These are phyloP conservation scores for Anthostomella pinea DNA, from an alignment of 2,329 filamentous ascomycete species.

Conservation along the genomic window DNA sequence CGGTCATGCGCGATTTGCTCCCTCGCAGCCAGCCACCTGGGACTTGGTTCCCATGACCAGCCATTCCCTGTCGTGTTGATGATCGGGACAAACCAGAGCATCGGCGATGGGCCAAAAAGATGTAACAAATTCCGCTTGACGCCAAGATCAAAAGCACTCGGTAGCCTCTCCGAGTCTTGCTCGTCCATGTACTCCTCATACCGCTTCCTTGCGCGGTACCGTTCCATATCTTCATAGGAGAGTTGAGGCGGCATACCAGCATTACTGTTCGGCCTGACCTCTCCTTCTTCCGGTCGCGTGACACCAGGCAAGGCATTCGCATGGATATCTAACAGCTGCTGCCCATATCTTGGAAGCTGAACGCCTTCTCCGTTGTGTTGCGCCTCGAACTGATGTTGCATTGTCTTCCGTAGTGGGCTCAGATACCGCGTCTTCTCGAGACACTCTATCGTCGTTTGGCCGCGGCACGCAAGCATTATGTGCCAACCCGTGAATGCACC, in stretches of 20 bases:
- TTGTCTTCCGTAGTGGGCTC: constrained; percentile 69
- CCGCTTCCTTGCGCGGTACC: constrained; percentile 50
- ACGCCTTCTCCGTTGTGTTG: constrained; percentile 50
- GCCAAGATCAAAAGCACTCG: constrained; percentile 91
- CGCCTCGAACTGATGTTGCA: constrained; percentile 61
- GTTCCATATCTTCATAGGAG: constrained; percentile 55
- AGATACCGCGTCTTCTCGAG: constrained; percentile 95
- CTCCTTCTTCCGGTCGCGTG: constrained; percentile 78
- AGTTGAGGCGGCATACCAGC: constrained; percentile 39
- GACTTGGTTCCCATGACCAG: constrained; percentile 88
- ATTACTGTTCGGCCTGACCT: constrained; percentile 45
- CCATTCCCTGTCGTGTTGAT: constrained; percentile 87
- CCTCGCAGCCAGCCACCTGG: constrained; percentile 71
- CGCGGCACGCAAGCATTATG: constrained; percentile 71
- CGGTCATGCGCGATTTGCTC: constrained; percentile 59
- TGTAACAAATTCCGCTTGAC: constrained; percentile 75
- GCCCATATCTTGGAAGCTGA: constrained; percentile 59
- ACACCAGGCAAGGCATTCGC: constrained; percentile 78
- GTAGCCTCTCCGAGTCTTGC: constrained; percentile 80
- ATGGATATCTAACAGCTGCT: constrained; percentile 78
- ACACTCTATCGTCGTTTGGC: constrained; percentile 93
- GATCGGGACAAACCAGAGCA: constrained; percentile 77
- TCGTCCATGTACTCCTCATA: constrained; percentile 81
- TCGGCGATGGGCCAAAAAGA: constrained; percentile 71
- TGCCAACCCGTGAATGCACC: constrained; percentile 92